phyloP scores from a whole-genome alignment of 805 yeast species.

The Phaffomyces opuntiae region DNA sequence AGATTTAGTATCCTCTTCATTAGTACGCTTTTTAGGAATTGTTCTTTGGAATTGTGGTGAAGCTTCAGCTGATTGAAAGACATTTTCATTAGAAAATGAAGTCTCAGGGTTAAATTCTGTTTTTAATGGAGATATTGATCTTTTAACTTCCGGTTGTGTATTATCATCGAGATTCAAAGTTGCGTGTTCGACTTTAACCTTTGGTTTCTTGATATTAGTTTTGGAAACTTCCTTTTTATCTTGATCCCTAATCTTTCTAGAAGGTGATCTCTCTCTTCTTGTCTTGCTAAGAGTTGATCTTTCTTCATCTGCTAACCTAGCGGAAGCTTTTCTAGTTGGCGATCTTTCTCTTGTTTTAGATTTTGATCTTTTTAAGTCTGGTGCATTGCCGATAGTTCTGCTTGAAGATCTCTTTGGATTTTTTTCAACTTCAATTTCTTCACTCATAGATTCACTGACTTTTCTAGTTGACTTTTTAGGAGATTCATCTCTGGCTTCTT shows the following conservation, averaged over 20 bases:
- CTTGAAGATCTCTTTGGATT: slow-evolving; percentile 5
- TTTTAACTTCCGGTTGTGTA: not conserved
- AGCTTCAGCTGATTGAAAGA: slow-evolving; percentile 25
- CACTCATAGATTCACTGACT: slow-evolving; percentile 14
- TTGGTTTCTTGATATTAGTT: not conserved
- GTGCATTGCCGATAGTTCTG: slow-evolving; percentile 7
- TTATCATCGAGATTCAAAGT: no score
- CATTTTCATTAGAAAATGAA: slow-evolving; percentile 28
- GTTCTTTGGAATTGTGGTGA: slow-evolving; percentile 16
- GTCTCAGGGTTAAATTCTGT: slow-evolving; percentile 13
- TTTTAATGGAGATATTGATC: slow-evolving; percentile 4
- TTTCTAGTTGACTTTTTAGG: slow-evolving; percentile 15
- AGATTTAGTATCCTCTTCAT: slow-evolving; percentile 10
- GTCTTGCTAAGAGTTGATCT: not conserved
- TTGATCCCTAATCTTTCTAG: not conserved
- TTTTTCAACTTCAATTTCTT: slow-evolving; percentile 8
- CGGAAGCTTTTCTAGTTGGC: slow-evolving; percentile 4
- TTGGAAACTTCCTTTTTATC: not conserved
- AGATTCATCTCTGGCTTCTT: not conserved
- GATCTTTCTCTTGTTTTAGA: slow-evolving; percentile 4
- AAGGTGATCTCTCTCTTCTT: slow-evolving; percentile 2
- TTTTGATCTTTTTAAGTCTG: slow-evolving; percentile 9
- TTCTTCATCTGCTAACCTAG: not conserved
- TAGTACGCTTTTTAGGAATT: slow-evolving; percentile 22
- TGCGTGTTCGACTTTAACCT: not conserved